A percentile compares a stretch with the other conserved stretches of the same genome.
phyloP scores from a whole-genome alignment of 768 basidiomycete genomes.

The Amanita pallidorosea region DNA sequence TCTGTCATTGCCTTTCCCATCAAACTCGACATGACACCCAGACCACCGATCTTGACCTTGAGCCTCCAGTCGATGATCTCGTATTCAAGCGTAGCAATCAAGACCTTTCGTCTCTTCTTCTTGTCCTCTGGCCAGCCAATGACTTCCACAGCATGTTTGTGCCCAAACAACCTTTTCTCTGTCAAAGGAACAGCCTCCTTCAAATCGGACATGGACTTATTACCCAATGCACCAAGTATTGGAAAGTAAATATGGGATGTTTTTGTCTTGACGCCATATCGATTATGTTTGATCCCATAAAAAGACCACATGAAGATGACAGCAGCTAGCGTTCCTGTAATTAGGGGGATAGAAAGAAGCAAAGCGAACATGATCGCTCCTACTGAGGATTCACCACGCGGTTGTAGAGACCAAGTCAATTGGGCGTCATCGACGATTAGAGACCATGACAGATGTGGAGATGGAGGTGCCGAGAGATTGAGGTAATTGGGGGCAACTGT shows the following conservation, averaged over 20 bases:
- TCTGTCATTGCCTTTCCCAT: slow-evolving; percentile 99
- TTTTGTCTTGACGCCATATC: slow-evolving; percentile 76
- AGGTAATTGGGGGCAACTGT: slow-evolving; percentile 76
- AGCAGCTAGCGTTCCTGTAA: slow-evolving; percentile 78
- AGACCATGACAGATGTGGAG: slow-evolving; percentile 83
- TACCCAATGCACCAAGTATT: slow-evolving; percentile 57
- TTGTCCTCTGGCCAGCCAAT: slow-evolving; percentile 97
- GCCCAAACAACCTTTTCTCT: slow-evolving; percentile 60
- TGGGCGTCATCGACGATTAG: slow-evolving; percentile 69
- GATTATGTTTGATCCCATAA: slow-evolving; percentile 93
- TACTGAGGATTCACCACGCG: slow-evolving; percentile 71
- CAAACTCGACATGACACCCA: slow-evolving; percentile 94
- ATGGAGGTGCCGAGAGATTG: slow-evolving; percentile 86
- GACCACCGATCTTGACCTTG: slow-evolving; percentile 95
- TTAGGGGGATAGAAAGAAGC: slow-evolving; percentile 68
- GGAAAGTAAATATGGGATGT: slow-evolving; percentile 76
- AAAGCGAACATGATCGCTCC: slow-evolving; percentile 86
- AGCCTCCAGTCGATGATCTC: slow-evolving; percentile 97
- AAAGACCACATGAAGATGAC: slow-evolving; percentile 90
- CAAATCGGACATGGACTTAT: slow-evolving; percentile 60
- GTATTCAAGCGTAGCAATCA: slow-evolving; percentile 90
- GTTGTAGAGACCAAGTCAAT: slow-evolving; percentile 68
- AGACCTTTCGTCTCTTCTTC: slow-evolving; percentile 81
- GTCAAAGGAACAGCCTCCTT: slow-evolving; percentile 53
- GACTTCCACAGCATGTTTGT: slow-evolving; percentile 54